A percentile compares a stretch with the other conserved stretches of the same genome.
These are phyloP conservation scores for Arxiozyma heterogenica DNA, from an alignment of 1,139 yeast species.

Conservation along the genomic window DNA sequence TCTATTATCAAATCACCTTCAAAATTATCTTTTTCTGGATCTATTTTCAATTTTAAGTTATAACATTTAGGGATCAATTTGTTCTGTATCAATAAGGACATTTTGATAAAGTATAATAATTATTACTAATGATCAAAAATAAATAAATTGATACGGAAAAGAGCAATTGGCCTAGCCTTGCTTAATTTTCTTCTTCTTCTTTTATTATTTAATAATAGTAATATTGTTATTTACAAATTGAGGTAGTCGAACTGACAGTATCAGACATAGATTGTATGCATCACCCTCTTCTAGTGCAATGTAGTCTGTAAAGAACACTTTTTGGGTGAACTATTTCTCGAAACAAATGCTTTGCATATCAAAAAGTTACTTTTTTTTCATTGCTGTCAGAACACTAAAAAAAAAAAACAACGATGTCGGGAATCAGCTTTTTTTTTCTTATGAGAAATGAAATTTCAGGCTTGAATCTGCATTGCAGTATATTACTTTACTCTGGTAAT, in stretches of 20 bases:
- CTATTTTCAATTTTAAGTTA: constrained; percentile 36
- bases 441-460: no score
- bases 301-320: no score
- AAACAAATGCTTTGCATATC: not conserved
- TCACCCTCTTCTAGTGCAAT: not conserved
- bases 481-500: no score
- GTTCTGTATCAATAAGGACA: not conserved
- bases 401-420: no score
- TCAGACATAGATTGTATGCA: not conserved
- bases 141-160: no score
- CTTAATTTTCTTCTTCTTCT: no score
- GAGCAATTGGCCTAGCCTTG: no score
- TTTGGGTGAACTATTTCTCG: not conserved
- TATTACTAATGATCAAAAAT: no score
- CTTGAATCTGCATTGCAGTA: no score
- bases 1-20: constrained; percentile 38
- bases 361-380: not conserved
- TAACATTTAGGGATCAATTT: constrained; percentile 24
- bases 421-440: no score
- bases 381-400: not conserved
- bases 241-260: not conserved
- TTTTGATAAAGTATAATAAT: not conserved
- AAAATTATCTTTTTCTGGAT: constrained; percentile 49
- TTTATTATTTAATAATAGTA: no score
- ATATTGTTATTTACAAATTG: not conserved